phyloP scores from a whole-genome alignment of 2,329 filamentous ascomycete genomes.

The Akanthomyces dipterigenus region DNA sequence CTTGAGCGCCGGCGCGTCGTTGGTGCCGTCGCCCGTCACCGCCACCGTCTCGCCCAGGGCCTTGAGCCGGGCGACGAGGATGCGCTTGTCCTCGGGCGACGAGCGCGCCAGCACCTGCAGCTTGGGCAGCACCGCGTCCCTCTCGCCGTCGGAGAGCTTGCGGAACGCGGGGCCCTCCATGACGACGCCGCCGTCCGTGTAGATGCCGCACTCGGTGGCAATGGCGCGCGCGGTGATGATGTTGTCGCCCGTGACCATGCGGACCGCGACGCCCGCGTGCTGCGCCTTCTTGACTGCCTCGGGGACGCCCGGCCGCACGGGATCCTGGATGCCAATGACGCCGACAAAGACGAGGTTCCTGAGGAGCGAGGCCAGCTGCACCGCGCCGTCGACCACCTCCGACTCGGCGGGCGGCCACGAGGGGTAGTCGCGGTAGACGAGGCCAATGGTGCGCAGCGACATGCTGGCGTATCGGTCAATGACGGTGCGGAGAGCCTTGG shows the following conservation, averaged over 20 bases:
- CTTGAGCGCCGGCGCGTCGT: slow-evolving; percentile 54
- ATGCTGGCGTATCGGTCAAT: slow-evolving; percentile 54
- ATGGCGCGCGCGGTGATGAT: slow-evolving; percentile 63
- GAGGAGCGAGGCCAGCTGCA: slow-evolving; percentile 48
- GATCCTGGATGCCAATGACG: slow-evolving; percentile 65
- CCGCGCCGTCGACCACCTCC: slow-evolving; percentile 56
- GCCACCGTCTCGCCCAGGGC: slow-evolving; percentile 52
- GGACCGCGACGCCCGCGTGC: slow-evolving; percentile 58
- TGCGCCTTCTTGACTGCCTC: slow-evolving; percentile 58
- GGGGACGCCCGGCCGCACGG: slow-evolving; percentile 57
- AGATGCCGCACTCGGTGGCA: slow-evolving; percentile 65
- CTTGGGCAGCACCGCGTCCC: slow-evolving; percentile 50
- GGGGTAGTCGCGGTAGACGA: slow-evolving; percentile 68
- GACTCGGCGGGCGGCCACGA: slow-evolving; percentile 60
- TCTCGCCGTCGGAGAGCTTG: slow-evolving; percentile 50
- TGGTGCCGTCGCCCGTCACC: slow-evolving; percentile 57
- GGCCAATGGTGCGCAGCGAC: slow-evolving; percentile 70
- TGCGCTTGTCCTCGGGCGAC: slow-evolving; percentile 59
- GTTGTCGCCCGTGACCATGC: slow-evolving; percentile 70
- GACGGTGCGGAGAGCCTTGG: slow-evolving; percentile 43
- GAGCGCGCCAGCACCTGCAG: slow-evolving; percentile 60
- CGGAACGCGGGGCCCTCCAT: slow-evolving; percentile 66
- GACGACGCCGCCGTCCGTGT: slow-evolving; percentile 49
- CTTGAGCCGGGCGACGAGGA: slow-evolving; percentile 55
- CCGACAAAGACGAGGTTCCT: slow-evolving; percentile 65